A percentile compares a stretch with the other conserved stretches of the same genome.
These are phyloP conservation scores for Periconia digitata DNA, from an alignment of 2,329 filamentous ascomycete genomes.

Conservation along the genomic window DNA sequence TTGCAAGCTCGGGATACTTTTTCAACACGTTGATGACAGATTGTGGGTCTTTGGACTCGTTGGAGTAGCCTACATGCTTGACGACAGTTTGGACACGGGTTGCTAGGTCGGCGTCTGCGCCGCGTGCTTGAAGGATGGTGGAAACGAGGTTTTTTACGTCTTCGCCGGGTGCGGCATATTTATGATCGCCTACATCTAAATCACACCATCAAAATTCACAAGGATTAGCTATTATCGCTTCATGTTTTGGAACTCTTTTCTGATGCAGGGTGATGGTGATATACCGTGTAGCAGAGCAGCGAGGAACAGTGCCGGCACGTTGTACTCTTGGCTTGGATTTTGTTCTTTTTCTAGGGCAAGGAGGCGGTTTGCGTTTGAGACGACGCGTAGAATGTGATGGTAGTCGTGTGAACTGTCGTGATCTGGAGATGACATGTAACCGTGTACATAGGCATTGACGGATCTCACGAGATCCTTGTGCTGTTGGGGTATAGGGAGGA, in stretches of 20 bases:
- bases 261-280: background rate
- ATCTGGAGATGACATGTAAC: slow-evolving; percentile 38
- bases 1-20: slow-evolving; percentile 70
- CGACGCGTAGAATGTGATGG: slow-evolving; percentile 77
- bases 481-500: slow-evolving; percentile 23
- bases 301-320: slow-evolving; percentile 64
- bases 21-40: slow-evolving; percentile 63
- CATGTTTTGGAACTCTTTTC: background rate
- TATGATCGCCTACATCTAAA: slow-evolving; percentile 77
- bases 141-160: slow-evolving; percentile 60
- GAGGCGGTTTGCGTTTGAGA: slow-evolving; percentile 70
- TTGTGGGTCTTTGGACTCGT: slow-evolving; percentile 67
- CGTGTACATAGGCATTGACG: slow-evolving; percentile 34
- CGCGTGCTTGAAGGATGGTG: slow-evolving; percentile 58
- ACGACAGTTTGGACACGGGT: slow-evolving; percentile 70
- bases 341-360: slow-evolving; percentile 52
- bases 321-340: slow-evolving; percentile 41
- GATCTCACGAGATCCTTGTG: slow-evolving; percentile 27
- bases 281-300: slow-evolving; percentile 61
- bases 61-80: slow-evolving; percentile 74
- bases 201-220: background rate
- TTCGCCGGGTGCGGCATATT: slow-evolving; percentile 64
- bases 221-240: too few relatives aligned
- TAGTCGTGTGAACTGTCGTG: slow-evolving; percentile 85
- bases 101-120: slow-evolving; percentile 62